Evolutionary conservation across 768 basidiomycete genomes (phyloP).

Genomic region (Lentinula sp.): DNA sequence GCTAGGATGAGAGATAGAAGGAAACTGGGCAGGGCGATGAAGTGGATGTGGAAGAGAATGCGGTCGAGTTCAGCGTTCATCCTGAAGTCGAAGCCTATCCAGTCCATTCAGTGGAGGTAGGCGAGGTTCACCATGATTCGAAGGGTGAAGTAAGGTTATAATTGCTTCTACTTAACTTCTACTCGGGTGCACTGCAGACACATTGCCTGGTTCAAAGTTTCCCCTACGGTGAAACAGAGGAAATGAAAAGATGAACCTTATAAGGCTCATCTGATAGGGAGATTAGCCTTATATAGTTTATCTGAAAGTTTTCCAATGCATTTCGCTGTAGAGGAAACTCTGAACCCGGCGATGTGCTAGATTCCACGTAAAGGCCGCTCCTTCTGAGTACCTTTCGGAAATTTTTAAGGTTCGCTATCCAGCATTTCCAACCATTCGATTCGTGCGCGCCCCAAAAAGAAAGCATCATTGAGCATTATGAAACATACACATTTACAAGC

Average conservation of each 20-base stretch:
- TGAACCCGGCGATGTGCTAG: no score
- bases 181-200: background rate
- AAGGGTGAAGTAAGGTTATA: background rate
- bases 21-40: background rate
- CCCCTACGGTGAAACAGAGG: no score
- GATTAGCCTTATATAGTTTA: no score
- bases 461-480: no score
- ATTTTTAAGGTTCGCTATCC: background rate
- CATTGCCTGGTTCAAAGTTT: no score
- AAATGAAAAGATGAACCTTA: no score
- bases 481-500: background rate
- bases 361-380: background rate
- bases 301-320: no score
- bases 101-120: background rate
- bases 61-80: background rate
- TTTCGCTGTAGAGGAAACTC: no score
- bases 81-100: background rate
- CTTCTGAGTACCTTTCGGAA: background rate
- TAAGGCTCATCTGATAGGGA: no score
- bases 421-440: no score
- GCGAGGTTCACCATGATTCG: background rate
- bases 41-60: background rate
- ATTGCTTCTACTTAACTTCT: background rate
- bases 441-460: no score
- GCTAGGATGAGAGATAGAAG: background rate